These are phyloP conservation scores for Tinospora cordifolia DNA, from an alignment of 164 flowering plant genomes.

Conservation along the genomic window DNA sequence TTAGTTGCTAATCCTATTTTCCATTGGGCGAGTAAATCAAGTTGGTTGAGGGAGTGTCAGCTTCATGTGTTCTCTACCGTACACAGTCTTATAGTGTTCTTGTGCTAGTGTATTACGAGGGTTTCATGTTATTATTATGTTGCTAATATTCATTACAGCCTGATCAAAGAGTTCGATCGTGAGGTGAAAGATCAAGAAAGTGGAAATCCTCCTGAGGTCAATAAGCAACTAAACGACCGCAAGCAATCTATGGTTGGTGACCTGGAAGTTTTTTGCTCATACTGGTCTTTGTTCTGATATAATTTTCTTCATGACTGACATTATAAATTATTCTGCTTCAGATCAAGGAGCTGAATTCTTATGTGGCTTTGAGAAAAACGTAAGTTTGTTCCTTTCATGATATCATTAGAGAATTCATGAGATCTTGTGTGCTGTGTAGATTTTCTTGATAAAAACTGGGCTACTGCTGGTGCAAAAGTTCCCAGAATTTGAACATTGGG, in stretches of 20 bases:
- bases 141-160: constrained; percentile 31
- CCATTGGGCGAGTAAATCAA: not conserved
- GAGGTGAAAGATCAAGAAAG: constrained; percentile 82
- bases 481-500: not conserved
- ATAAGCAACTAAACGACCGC: constrained; percentile 85
- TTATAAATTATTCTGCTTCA: constrained; percentile 29
- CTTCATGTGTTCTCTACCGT: not conserved
- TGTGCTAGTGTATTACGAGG: not conserved
- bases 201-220: constrained; percentile 69
- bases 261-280: not conserved
- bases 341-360: constrained; percentile 97
- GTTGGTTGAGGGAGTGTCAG: not conserved
- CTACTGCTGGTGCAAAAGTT: not conserved
- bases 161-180: constrained; percentile 94
- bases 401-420: not conserved
- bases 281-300: not conserved
- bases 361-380: constrained; percentile 91
- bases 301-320: constrained; percentile 1
- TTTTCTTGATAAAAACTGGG: not conserved
- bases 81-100: not conserved
- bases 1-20: not conserved
- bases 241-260: constrained; percentile 82
- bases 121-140: not conserved
- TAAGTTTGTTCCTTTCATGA: constrained; percentile 31
- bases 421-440: too few relatives aligned